A percentile compares a stretch with the other conserved stretches of the same genome.
phyloP scores from a whole-genome alignment of 495 filamentous ascomycete genomes.

The Aspergillus ellipticus region DNA sequence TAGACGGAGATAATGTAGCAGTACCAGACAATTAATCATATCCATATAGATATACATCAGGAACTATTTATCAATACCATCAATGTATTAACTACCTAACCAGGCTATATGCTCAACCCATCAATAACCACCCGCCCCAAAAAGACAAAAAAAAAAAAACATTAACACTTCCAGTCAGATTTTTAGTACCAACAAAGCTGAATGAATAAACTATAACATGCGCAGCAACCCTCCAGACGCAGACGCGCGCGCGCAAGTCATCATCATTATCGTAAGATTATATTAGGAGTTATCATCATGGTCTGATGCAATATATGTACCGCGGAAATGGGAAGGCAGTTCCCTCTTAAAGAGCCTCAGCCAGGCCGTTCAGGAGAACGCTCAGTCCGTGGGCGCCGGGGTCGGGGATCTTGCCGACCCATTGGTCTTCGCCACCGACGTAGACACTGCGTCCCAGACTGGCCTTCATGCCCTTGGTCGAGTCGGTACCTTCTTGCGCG shows the following conservation, averaged over 20 bases:
- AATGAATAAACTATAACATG: too few species aligned
- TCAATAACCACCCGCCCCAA: too few species aligned
- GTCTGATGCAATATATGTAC: constrained; percentile 12
- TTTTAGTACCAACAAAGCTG: too few species aligned
- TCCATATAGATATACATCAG: too few species aligned
- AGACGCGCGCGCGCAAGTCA: neutral
- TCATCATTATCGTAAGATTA: constrained; percentile 29
- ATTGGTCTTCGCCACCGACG: constrained; percentile 76
- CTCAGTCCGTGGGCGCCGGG: constrained; percentile 85
- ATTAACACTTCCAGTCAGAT: too few species aligned
- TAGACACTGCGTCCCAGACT: constrained; percentile 87
- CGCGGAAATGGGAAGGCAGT: neutral
- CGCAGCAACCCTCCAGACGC: neutral
- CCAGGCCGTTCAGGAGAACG: constrained; percentile 75
- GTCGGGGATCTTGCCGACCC: constrained; percentile 75
- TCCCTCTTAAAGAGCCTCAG: constrained; percentile 40
- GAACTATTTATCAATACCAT: too few species aligned
- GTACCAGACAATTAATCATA: too few species aligned
- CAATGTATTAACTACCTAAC: too few species aligned
- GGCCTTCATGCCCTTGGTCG: constrained; percentile 87
- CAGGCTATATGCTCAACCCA: too few species aligned
- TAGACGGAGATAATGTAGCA: too few species aligned
- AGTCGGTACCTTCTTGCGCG: constrained; percentile 69
- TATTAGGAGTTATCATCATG: constrained; percentile 14
- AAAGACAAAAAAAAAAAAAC: too few species aligned